Conservation (phyloP, 2,329 filamentous ascomycete species). For the Curvularia sp. region DNA sequence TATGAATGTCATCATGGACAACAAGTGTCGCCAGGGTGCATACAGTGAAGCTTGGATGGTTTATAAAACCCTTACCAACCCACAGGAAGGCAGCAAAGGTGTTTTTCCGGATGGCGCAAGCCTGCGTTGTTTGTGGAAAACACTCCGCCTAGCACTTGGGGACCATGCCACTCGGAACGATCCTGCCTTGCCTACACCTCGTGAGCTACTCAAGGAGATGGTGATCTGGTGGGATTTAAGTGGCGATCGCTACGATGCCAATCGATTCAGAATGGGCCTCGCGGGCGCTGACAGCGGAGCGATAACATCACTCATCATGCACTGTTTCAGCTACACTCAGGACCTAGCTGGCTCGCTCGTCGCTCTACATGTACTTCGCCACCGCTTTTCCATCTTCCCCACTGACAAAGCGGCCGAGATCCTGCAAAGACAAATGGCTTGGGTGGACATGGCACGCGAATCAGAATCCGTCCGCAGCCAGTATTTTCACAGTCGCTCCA, state of each 20-base stretch:
- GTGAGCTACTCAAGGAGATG: conserved; percentile 41
- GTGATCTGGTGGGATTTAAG: conserved; percentile 39
- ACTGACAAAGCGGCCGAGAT: conserved; percentile 27
- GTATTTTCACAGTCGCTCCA: conserved; percentile 25
- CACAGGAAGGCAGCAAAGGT: conserved; percentile 18
- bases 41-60: conserved; percentile 39
- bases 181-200: conserved; percentile 38
- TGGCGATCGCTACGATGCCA: conserved; percentile 33
- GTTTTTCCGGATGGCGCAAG: conserved; percentile 43
- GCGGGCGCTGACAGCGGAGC: conserved; percentile 32
- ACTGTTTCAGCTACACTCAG: conserved; percentile 45
- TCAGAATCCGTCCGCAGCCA: conserved; percentile 13
- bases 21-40: conserved; percentile 37
- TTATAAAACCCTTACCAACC: conserved; percentile 39
- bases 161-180: conserved; percentile 27
- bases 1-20: conserved; percentile 47
- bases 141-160: conserved; percentile 40
- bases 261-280: conserved; percentile 38
- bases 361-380: conserved; percentile 41
- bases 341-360: conserved; percentile 47
- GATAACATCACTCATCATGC: conserved; percentile 39
- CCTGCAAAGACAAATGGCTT: conserved; percentile 40
- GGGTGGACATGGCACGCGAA: conserved; percentile 34
- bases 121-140: conserved; percentile 43
- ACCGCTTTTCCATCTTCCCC: conserved; percentile 38